A percentile compares a stretch with the other conserved stretches of the same genome.
Evolutionary conservation across 129 eudicot species (phyloP).

Genomic region (Mikania micrantha): DNA sequence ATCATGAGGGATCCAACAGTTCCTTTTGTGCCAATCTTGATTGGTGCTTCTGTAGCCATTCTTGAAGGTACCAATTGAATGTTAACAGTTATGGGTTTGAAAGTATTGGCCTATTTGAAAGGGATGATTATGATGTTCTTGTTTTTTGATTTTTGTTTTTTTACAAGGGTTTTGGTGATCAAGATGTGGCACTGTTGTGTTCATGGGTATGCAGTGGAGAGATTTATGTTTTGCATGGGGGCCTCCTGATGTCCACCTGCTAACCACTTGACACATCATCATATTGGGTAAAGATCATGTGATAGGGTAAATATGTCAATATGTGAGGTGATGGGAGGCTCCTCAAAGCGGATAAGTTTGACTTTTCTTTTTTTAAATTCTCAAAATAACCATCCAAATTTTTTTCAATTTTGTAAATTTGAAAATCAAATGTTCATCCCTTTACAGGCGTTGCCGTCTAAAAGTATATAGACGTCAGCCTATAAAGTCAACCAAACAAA

Average conservation of each 20-base stretch:
- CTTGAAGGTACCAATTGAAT: constrained; percentile 17
- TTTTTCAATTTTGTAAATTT: no score
- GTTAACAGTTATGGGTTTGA: neutral
- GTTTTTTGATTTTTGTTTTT: no score
- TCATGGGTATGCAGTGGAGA: constrained; percentile 52
- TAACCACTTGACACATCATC: constrained; percentile 33
- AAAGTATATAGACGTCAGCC: no score
- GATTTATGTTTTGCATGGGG: constrained; percentile 36
- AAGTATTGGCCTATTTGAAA: no score
- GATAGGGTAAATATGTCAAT: constrained; percentile 26
- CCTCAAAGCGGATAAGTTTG: constrained; percentile 7
- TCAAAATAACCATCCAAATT: no score
- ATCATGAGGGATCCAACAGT: constrained; percentile 72
- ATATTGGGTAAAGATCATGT: constrained; percentile 14
- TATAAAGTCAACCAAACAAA: no score
- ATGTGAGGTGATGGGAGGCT: constrained; percentile 15
- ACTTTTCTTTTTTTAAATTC: neutral
- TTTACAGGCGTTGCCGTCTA: no score
- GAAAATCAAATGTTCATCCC: no score
- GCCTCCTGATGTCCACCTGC: constrained; percentile 32
- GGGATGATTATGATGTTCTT: neutral
- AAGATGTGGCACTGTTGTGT: constrained; percentile 27
- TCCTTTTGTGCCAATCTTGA: constrained; percentile 75
- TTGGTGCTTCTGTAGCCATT: constrained; percentile 36
- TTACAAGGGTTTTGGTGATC: constrained; percentile 19